phyloP scores from a whole-genome alignment of 2,329 filamentous ascomycete species.

The Teratosphaeria viscida region DNA sequence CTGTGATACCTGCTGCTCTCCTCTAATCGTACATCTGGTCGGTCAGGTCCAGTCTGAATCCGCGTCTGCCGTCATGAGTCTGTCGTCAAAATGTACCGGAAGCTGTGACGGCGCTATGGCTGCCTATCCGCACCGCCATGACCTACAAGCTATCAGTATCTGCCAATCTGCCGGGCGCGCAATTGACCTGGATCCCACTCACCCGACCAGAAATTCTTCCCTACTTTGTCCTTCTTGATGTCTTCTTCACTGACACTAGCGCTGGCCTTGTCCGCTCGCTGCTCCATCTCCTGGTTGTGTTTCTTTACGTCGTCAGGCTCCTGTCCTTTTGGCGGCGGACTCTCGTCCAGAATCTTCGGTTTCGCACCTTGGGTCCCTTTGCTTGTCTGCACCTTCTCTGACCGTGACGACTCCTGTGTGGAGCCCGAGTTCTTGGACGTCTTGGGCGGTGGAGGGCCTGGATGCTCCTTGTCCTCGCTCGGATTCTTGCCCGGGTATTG shows the following conservation, averaged over 20 bases:
- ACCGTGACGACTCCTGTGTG: constrained; percentile 11
- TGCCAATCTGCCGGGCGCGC: not conserved
- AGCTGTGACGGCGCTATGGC: not conserved
- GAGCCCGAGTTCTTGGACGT: constrained; percentile 23
- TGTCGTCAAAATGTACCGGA: not conserved
- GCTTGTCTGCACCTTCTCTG: constrained; percentile 2
- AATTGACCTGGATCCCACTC: constrained; percentile 1
- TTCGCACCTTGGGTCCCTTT: constrained; percentile 23
- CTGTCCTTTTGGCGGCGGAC: constrained; percentile 23
- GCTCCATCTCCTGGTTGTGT: constrained; percentile 36
- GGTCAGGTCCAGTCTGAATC: too few species aligned
- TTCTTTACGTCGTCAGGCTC: constrained; percentile 27
- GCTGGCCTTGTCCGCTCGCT: constrained; percentile 31
- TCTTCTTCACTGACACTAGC: constrained; percentile 29
- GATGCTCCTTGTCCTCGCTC: constrained; percentile 33
- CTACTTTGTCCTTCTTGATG: constrained; percentile 31
- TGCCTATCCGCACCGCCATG: not conserved
- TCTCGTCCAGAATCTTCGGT: constrained; percentile 34
- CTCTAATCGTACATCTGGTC: not conserved
- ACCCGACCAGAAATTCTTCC: constrained; percentile 28
- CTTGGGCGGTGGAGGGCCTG: constrained; percentile 34
- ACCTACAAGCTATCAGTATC: not conserved
- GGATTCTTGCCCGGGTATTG: constrained; percentile 32
- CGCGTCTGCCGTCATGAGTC: not conserved
- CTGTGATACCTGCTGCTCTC: not conserved